A percentile compares a stretch with the other conserved stretches of the same genome.
Conservation (phyloP, 441 rosid genomes). For the Lepidium campestre region DNA sequence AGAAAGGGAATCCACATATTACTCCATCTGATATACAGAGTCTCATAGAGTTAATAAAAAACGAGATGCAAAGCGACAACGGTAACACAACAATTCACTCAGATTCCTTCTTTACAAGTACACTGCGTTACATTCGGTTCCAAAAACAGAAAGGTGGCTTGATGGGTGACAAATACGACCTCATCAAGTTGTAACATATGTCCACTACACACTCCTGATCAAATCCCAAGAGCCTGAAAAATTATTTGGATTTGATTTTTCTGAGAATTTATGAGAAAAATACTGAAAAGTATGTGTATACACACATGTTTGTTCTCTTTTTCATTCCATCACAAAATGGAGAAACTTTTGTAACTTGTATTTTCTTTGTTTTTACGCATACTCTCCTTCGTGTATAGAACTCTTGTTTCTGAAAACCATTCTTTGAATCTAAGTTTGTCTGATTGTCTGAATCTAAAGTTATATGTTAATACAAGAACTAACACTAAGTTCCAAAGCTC, state of each 20-base stretch:
- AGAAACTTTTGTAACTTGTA: constrained; percentile 6
- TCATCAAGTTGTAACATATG: constrained; percentile 38
- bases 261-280: not conserved
- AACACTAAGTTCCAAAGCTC: not conserved
- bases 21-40: constrained; percentile 48
- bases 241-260: not conserved
- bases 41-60: constrained; percentile 54
- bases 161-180: constrained; percentile 58
- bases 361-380: not conserved
- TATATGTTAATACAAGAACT: not conserved
- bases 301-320: constrained; percentile 13
- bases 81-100: constrained; percentile 35
- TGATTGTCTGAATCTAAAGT: not conserved
- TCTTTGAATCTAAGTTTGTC: not conserved
- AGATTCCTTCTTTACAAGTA: constrained; percentile 59
- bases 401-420: constrained; percentile 6
- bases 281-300: constrained; percentile 8
- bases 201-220: not conserved
- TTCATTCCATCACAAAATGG: constrained; percentile 7
- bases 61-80: constrained; percentile 59
- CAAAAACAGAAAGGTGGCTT: constrained; percentile 68
- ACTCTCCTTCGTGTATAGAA: constrained; percentile 13
- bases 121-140: constrained; percentile 56
- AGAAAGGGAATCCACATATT: constrained; percentile 66
- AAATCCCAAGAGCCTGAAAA: not conserved